Conservation (phyloP, 2,329 filamentous ascomycete genomes). For the Epichloe festucae region DNA sequence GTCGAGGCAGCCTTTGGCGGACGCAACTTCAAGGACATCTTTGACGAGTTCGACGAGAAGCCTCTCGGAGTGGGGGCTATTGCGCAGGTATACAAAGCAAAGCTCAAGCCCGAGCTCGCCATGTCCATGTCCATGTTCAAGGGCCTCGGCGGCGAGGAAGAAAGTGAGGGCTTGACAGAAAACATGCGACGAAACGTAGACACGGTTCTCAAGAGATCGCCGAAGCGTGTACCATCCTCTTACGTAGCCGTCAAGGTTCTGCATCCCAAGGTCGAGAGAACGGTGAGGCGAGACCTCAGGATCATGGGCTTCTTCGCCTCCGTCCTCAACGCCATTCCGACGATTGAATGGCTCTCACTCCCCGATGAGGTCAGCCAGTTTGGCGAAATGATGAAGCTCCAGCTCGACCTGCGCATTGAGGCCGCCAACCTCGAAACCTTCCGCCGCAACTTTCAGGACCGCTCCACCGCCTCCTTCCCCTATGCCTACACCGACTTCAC, state of each 20-base stretch:
- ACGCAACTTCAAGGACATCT: slow-evolving; percentile 74
- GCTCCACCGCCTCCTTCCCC: slow-evolving; percentile 87
- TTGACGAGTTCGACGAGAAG: slow-evolving; percentile 84
- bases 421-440: slow-evolving; percentile 81
- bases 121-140: slow-evolving; percentile 46
- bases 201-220: slow-evolving; percentile 72
- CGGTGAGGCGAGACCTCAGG: slow-evolving; percentile 75
- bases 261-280: slow-evolving; percentile 80
- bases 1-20: slow-evolving; percentile 74
- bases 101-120: slow-evolving; percentile 67
- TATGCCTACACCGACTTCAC: slow-evolving; percentile 89
- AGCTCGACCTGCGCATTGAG: slow-evolving; percentile 89
- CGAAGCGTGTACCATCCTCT: slow-evolving; percentile 71
- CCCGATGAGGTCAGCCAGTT: slow-evolving; percentile 92
- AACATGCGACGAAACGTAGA: slow-evolving; percentile 74
- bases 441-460: slow-evolving; percentile 76
- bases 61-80: slow-evolving; percentile 92
- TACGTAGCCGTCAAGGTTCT: slow-evolving; percentile 96
- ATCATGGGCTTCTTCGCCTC: slow-evolving; percentile 92
- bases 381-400: slow-evolving; percentile 97
- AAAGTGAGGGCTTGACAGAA: slow-evolving; percentile 40
- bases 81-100: slow-evolving; percentile 94
- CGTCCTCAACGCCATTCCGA: slow-evolving; percentile 73
- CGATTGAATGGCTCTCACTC: slow-evolving; percentile 92
- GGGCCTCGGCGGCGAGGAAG: slow-evolving; percentile 34